A percentile compares a stretch with the other conserved stretches of the same genome.
These are phyloP conservation scores for Aureobasidium uvarum DNA, from an alignment of 2,329 filamentous ascomycete species.

Conservation along the genomic window DNA sequence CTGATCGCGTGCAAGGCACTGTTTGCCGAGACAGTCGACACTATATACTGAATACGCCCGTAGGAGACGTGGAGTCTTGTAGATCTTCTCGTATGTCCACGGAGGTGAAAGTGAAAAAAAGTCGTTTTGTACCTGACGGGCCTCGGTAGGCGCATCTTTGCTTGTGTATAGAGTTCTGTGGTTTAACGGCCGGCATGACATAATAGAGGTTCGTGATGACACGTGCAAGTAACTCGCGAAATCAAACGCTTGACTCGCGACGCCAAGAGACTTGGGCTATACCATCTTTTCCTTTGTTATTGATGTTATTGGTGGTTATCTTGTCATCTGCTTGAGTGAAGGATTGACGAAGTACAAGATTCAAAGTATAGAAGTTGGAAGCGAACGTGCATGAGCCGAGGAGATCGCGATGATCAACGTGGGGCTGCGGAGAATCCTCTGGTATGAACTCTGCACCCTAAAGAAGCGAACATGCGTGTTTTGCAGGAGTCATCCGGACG, in stretches of 20 bases:
- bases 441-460: neutral
- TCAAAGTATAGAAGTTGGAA: neutral
- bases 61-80: neutral
- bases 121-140: neutral
- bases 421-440: conserved; percentile 11
- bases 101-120: neutral
- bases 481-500: neutral
- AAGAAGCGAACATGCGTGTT: conserved; percentile 5
- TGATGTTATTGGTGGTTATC: too few species aligned
- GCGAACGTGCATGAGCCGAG: conserved; percentile 11
- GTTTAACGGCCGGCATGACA: neutral
- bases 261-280: neutral
- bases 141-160: conserved; percentile 2
- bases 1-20: neutral
- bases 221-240: neutral
- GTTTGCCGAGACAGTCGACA: neutral
- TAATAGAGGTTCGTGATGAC: neutral
- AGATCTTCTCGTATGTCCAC: conserved; percentile 9
- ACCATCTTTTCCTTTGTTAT: too few species aligned
- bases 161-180: neutral
- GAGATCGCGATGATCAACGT: neutral
- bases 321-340: too few species aligned
- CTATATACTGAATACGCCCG: neutral
- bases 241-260: neutral
- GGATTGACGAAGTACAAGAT: neutral